Percentiles rank a stretch among this genome's conserved stretches.
Conservation (phyloP, 2,329 filamentous ascomycete species). For the Orbilia quercus region DNA sequence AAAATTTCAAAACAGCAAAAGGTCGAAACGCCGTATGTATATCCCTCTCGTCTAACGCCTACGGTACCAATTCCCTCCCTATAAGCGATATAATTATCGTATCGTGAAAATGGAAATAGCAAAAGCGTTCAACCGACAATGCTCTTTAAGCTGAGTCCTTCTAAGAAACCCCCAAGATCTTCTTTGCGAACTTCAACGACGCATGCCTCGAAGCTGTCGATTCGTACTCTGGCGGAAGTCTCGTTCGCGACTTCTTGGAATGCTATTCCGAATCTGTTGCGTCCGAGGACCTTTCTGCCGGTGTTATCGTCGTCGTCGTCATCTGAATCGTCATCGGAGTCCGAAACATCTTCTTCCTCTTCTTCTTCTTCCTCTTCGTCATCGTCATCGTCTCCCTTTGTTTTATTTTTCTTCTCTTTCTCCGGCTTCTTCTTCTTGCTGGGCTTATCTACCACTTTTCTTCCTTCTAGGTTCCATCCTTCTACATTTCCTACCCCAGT, state of each 20-base stretch:
- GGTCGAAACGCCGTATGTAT: constrained; percentile 18
- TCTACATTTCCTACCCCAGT: constrained; percentile 83
- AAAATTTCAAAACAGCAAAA: constrained; percentile 10
- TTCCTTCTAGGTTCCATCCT: constrained; percentile 73
- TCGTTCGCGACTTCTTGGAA: constrained; percentile 95
- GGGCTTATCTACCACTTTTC: constrained; percentile 72
- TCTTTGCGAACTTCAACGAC: constrained; percentile 99
- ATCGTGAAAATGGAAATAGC: not conserved
- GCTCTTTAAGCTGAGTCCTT: constrained; percentile 89
- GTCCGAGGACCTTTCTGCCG: constrained; percentile 75
- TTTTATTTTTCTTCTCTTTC: constrained; percentile 71
- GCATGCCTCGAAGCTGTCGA: constrained; percentile 97
- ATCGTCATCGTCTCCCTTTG: constrained; percentile 65
- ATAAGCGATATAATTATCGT: constrained; percentile 10
- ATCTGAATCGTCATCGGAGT: constrained; percentile 65
- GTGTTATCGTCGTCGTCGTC: constrained; percentile 68
- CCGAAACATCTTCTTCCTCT: constrained; percentile 64
- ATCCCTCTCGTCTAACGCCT: constrained; percentile 18
- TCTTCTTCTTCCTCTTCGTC: constrained; percentile 66
- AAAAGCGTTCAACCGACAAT: constrained; percentile 69
- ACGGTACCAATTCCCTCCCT: not conserved
- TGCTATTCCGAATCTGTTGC: constrained; percentile 91
- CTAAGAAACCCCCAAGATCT: constrained; percentile 88
- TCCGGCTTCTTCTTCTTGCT: constrained; percentile 73
- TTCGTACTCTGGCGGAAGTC: constrained; percentile 86